A percentile compares a stretch with the other conserved stretches of the same genome.
Evolutionary conservation across 208 protist species (phyloP).

Genomic region (Crithidia thermophila): DNA sequence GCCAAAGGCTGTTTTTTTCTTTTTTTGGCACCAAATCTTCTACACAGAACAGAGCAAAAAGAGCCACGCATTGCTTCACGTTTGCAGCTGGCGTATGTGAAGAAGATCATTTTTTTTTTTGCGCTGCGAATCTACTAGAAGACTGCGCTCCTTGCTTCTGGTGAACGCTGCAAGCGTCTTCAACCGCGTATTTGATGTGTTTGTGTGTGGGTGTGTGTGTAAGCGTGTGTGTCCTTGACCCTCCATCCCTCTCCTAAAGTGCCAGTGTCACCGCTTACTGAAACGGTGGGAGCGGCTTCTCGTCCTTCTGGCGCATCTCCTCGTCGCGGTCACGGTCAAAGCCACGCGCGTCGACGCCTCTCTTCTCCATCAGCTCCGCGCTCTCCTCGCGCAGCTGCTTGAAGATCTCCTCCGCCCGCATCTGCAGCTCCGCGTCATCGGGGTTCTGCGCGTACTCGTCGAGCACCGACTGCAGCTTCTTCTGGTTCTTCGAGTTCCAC

Average conservation of each 20-base stretch:
- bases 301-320: conserved; percentile 46
- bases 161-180: no score
- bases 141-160: no score
- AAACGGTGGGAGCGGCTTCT: conserved; percentile 84
- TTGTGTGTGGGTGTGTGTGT: conserved; percentile 2
- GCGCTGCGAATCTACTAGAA: not conserved
- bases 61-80: not conserved
- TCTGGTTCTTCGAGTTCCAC: conserved; percentile 73
- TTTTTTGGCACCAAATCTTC: no score
- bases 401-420: conserved; percentile 76
- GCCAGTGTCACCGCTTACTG: conserved; percentile 31
- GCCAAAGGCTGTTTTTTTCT: no score
- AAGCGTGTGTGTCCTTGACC: not conserved
- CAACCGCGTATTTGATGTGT: not conserved
- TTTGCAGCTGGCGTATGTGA: no score
- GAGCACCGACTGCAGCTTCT: conserved; percentile 72
- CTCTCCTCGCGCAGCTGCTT: conserved; percentile 75
- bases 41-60: not conserved
- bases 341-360: conserved; percentile 55
- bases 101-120: no score
- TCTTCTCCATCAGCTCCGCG: conserved; percentile 60
- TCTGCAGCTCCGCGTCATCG: conserved; percentile 63
- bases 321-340: conserved; percentile 66
- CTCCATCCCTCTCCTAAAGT: no score
- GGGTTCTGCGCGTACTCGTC: conserved; percentile 88